A percentile compares a stretch with the other conserved stretches of the same genome.
Conservation (phyloP, 371 early-diverging fungal species). For the Mucor saturninus region DNA sequence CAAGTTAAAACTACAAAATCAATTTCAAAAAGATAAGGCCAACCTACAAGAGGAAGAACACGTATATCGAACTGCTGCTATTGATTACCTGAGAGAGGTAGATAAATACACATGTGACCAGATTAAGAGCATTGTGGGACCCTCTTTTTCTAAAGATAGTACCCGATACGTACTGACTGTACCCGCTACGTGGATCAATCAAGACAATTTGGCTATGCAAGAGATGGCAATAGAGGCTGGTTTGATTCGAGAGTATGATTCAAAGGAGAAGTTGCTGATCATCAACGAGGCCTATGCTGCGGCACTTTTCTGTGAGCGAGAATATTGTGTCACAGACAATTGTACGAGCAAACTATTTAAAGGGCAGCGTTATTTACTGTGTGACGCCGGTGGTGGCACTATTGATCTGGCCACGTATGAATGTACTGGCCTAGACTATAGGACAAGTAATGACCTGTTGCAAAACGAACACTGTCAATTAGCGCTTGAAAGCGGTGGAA, state of each 20-base stretch:
- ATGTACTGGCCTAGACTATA: slow-evolving; percentile 1
- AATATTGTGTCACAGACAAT: not conserved
- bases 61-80: slow-evolving; percentile 5
- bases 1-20: slow-evolving; percentile 1
- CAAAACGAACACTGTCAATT: slow-evolving; percentile 9
- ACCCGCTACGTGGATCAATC: slow-evolving; percentile 50
- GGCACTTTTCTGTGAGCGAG: slow-evolving; percentile 47
- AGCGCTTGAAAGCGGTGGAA: slow-evolving; percentile 7
- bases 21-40: no score
- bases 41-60: not conserved
- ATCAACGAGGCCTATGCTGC: slow-evolving; percentile 51
- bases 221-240: slow-evolving; percentile 46
- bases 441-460: not conserved
- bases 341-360: not conserved
- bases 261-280: slow-evolving; percentile 36
- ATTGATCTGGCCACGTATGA: slow-evolving; percentile 38
- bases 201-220: slow-evolving; percentile 44
- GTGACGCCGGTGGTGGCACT: slow-evolving; percentile 37
- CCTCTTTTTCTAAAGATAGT: not conserved
- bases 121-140: not conserved
- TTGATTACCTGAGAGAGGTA: slow-evolving; percentile 13
- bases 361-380: not conserved
- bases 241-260: slow-evolving; percentile 35
- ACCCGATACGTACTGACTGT: slow-evolving; percentile 36
- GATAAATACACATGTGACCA: slow-evolving; percentile 8